Evolutionary conservation across 331 rosid genomes (phyloP).

Genomic region (Pyracantha coccinea): DNA sequence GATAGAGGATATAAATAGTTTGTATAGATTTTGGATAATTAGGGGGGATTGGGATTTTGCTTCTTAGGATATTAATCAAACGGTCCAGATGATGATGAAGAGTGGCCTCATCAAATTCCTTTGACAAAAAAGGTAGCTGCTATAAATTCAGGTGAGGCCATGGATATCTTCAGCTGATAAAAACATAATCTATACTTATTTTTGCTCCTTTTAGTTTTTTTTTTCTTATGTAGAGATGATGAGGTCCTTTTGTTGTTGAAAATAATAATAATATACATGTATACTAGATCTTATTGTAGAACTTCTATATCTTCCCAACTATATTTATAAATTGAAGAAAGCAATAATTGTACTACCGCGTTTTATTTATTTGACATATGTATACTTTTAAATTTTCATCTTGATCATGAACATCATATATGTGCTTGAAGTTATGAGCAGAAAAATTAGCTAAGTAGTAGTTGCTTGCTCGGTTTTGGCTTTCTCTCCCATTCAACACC

Average conservation of each 20-base stretch:
- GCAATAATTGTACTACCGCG: not conserved
- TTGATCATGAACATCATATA: not conserved
- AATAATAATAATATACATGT: slow-evolving; percentile 11
- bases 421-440: not conserved
- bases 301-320: not conserved
- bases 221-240: slow-evolving; percentile 21
- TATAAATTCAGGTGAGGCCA: slow-evolving; percentile 9
- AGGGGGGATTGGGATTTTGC: slow-evolving; percentile 12
- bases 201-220: slow-evolving; percentile 6
- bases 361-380: not conserved
- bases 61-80: slow-evolving; percentile 1
- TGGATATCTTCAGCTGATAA: not conserved
- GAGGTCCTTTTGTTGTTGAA: slow-evolving; percentile 29
- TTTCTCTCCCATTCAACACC: not conserved
- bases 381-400: not conserved
- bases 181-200: slow-evolving; percentile 33
- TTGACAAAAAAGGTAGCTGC: not conserved
- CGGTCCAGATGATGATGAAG: not conserved
- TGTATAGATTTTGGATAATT: slow-evolving; percentile 1
- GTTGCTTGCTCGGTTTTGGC: not conserved
- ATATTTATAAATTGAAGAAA: not conserved
- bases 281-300: not conserved
- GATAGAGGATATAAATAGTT: not conserved
- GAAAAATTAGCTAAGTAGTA: not conserved
- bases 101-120: slow-evolving; percentile 4